Base-by-base conservation (phyloP, 164 flowering plant genomes). In the Vitis rotundifolia region DNA sequence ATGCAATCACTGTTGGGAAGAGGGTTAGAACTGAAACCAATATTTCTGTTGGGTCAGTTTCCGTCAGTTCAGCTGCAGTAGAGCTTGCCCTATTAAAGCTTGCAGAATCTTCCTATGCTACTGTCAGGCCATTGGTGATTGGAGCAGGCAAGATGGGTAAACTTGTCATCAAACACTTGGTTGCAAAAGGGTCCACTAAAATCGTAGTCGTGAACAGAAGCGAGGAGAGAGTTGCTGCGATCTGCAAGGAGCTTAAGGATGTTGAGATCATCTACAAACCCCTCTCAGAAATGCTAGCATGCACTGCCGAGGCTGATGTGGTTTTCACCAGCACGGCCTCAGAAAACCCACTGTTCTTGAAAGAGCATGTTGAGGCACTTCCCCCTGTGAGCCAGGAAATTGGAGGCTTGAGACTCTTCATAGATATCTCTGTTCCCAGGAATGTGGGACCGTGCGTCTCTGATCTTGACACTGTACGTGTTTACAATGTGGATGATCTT, bases 111-210 rank as follows among this genome's bases (percentile, higher is more conserved):
- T 88, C 88, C 16, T 86, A 86, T 65, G 66, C 84, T 31, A 76
- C 83, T 70, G 93, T 92, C 9, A 77, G 92, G 61, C 88, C 90
- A 90, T 62, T 93, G 79, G 91, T 95, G 9, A 80, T 91, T 72
- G 99, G 98, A 58, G 98, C 99, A 52, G 99, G 99, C 28, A 93
- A 93, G 79, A 95, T 95, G 99, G 99, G 99, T 9, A 95, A 93
- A 78, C 98, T 95, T 70, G 99, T 95, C 70, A 90, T 95, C 83
- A 93, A 93, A 68, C 99, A 95, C 82, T 85, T 95, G 84, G 97
- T 82, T 5, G 87, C 98, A 37, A 95, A 95, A 78, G 99, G 99
- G 7, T 95, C 95, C 87, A 88, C 82, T n/a, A 86, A 83, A 68
- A 87, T 95, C 87, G 93, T 91, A 57, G 99, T 93, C 58, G 95